These are phyloP conservation scores for Populus hybrid DNA, from an alignment of 441 rosid species.

Conservation along the genomic window DNA sequence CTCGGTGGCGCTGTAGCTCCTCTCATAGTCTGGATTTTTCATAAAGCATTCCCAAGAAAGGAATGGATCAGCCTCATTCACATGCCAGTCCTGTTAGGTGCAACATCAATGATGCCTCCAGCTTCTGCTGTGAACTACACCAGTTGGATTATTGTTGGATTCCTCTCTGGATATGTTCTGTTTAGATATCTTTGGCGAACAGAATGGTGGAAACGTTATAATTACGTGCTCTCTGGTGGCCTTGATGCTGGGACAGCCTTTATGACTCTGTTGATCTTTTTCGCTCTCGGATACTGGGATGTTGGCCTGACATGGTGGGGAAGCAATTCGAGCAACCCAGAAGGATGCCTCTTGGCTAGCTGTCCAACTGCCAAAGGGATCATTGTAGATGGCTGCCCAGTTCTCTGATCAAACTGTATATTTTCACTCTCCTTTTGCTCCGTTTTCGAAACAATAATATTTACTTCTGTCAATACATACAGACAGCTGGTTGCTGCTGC, in stretches of 20 bases:
- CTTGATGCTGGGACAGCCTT: slow-evolving; percentile 74
- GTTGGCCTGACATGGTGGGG: slow-evolving; percentile 71
- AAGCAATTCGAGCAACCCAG: slow-evolving; percentile 38
- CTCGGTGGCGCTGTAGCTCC: no score
- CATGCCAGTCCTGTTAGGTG: no score
- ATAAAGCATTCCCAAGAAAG: no score
- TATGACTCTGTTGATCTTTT: no score
- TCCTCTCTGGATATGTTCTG: slow-evolving; percentile 56
- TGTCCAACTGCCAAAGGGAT: slow-evolving; percentile 78
- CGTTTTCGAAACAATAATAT: not conserved
- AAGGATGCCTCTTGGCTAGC: slow-evolving; percentile 60
- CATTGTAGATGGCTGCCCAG: slow-evolving; percentile 53
- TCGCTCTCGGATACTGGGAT: slow-evolving; percentile 36
- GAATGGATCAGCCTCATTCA: no score
- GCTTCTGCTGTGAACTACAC: no score
- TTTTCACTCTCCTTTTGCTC: not conserved
- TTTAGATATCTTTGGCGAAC: slow-evolving; percentile 52
- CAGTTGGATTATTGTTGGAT: no score
- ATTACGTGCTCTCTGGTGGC: slow-evolving; percentile 67
- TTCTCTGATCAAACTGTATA: slow-evolving; percentile 18
- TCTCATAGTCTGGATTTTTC: no score
- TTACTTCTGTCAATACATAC: slow-evolving; percentile 2
- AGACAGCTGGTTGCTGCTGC: not conserved
- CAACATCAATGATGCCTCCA: no score
- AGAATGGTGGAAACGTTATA: slow-evolving; percentile 66